A percentile compares a stretch with the other conserved stretches of the same genome.
These are phyloP conservation scores for Pedinophyceae sp. DNA, from an alignment of 139 green algal genomes.

Conservation along the genomic window DNA sequence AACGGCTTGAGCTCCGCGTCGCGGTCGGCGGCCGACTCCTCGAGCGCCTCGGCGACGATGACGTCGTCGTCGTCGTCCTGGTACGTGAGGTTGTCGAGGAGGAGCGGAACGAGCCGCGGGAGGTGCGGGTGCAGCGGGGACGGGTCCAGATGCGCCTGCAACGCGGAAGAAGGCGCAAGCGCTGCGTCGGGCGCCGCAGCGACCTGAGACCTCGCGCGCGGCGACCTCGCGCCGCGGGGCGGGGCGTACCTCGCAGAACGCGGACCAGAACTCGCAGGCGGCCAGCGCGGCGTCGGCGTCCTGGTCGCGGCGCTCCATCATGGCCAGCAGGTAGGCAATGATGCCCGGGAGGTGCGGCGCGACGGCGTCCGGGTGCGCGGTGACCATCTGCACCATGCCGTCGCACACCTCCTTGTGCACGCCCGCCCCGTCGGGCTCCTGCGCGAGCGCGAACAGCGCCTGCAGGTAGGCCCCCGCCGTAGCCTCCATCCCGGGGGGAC, in stretches of 20 bases:
- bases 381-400: conserved; percentile 62
- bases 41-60: conserved; percentile 3
- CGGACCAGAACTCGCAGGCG: conserved; percentile 88
- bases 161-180: no score
- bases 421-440: conserved; percentile 34
- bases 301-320: conserved; percentile 40
- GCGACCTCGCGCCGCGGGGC: no score
- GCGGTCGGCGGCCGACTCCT: conserved; percentile 4
- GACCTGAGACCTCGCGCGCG: no score
- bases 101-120: conserved; percentile 62
- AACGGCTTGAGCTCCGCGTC: conserved; percentile 14
- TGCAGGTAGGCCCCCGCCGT: conserved; percentile 26
- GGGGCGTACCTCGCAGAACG: conserved; percentile 66
- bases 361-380: conserved; percentile 52
- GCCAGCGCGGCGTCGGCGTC: conserved; percentile 72
- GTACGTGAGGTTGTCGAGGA: conserved; percentile 81
- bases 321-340: conserved; percentile 88
- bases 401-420: conserved; percentile 71
- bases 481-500: conserved; percentile 24
- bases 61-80: conserved; percentile 16
- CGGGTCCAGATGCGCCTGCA: conserved; percentile 31
- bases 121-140: conserved; percentile 57
- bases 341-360: conserved; percentile 55
- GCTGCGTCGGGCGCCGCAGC: no score
- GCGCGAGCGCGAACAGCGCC: conserved; percentile 72